phyloP scores from a whole-genome alignment of 371 early-diverging fungal species.

The Lichtheimia hyalospora region DNA sequence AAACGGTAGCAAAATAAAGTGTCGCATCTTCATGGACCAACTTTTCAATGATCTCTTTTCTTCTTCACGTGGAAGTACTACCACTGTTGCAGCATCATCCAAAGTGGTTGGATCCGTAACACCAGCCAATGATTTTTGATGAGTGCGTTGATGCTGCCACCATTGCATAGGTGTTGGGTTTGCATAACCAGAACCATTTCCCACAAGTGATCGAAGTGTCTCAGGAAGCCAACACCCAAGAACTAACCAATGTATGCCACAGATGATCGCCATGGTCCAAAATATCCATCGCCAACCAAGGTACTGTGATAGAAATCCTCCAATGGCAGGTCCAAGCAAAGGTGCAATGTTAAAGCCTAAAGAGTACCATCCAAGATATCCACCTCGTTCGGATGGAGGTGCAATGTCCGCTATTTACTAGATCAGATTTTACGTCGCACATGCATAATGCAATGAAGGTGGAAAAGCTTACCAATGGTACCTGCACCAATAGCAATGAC shows the following conservation, averaged over 20 bases:
- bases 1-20: constrained; percentile 11
- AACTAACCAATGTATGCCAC: constrained; percentile 11
- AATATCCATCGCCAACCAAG: constrained; percentile 36
- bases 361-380: constrained; percentile 18
- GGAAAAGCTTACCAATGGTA: constrained; percentile 50
- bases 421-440: background rate
- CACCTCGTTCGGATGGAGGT: constrained; percentile 18
- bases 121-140: constrained; percentile 1
- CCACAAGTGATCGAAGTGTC: constrained; percentile 50
- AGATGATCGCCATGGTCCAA: constrained; percentile 32
- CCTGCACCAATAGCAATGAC: constrained; percentile 71
- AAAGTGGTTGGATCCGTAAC: background rate
- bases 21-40: background rate
- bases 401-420: constrained; percentile 14
- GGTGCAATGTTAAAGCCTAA: constrained; percentile 20
- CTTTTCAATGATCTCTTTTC: background rate
- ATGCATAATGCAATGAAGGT: background rate
- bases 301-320: constrained; percentile 18
- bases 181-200: constrained; percentile 40
- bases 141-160: constrained; percentile 8
- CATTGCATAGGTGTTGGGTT: constrained; percentile 42
- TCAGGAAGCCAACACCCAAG: constrained; percentile 32
- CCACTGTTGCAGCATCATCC: constrained; percentile 2
- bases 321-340: constrained; percentile 21
- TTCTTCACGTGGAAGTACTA: background rate